Evolutionary conservation across 306 rosid genomes (phyloP).

Genomic region (Sindora glabra): DNA sequence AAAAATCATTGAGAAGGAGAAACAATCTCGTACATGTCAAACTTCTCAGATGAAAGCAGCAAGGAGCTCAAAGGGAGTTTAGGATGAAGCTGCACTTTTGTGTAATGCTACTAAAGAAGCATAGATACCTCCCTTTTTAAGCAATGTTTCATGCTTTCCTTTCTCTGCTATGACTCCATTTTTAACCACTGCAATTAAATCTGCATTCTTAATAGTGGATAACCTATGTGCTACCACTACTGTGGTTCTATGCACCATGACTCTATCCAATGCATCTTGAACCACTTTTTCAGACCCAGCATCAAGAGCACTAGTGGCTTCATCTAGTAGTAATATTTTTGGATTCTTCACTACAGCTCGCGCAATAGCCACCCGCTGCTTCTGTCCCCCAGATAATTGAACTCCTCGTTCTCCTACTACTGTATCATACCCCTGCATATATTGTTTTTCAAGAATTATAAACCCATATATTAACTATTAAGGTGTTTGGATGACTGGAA

Average conservation of each 20-base stretch:
- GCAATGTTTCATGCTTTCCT: constrained; percentile 40
- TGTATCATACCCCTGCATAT: constrained; percentile 35
- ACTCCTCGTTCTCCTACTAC: constrained; percentile 39
- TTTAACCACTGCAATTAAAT: constrained; percentile 36
- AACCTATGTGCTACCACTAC: constrained; percentile 39
- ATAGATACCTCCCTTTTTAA: constrained; percentile 29
- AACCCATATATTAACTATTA: background rate
- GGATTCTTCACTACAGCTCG: constrained; percentile 38
- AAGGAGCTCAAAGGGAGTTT: too few species aligned
- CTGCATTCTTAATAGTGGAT: constrained; percentile 29
- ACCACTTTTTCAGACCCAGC: constrained; percentile 42
- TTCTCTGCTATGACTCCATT: constrained; percentile 40
- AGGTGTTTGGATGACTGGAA: too few species aligned
- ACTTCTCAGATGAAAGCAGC: too few species aligned
- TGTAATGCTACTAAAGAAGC: constrained; percentile 37
- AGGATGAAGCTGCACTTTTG: constrained; percentile 18
- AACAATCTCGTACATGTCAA: too few species aligned
- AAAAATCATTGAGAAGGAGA: too few species aligned
- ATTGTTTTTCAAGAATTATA: background rate
- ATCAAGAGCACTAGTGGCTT: constrained; percentile 49
- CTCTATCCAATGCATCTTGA: constrained; percentile 41
- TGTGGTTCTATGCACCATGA: constrained; percentile 35
- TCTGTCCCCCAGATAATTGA: constrained; percentile 49
- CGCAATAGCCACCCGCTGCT: constrained; percentile 46
- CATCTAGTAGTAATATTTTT: constrained; percentile 32